Conservation (phyloP, 441 rosid genomes). For the Erodium trifolium region DNA sequence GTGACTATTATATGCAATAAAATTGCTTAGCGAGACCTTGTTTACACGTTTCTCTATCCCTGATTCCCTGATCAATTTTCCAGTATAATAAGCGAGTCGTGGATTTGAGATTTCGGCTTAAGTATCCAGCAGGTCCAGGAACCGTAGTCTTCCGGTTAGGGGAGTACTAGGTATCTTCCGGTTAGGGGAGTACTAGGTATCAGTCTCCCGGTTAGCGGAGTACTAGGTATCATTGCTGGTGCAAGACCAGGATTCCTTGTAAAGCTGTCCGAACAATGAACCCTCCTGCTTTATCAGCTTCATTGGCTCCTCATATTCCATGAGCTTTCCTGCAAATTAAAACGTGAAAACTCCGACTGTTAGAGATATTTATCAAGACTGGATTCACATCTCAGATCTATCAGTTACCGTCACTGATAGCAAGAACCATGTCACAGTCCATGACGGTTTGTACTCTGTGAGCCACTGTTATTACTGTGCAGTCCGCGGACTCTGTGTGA, state of each 20-base stretch:
- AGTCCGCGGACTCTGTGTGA: slow-evolving; percentile 58
- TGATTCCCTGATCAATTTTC: too few species aligned
- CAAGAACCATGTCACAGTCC: slow-evolving; percentile 80
- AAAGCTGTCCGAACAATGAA: slow-evolving; percentile 78
- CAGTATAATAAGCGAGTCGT: too few species aligned
- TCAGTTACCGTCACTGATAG: slow-evolving; percentile 61
- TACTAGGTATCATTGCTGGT: slow-evolving; percentile 27
- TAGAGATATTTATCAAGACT: too few species aligned
- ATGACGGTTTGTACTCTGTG: slow-evolving; percentile 33
- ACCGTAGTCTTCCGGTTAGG: too few species aligned
- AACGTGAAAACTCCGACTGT: too few species aligned
- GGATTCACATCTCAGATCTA: too few species aligned
- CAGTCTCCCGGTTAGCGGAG: not conserved
- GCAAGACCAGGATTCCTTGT: slow-evolving; percentile 88
- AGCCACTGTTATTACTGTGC: slow-evolving; percentile 81
- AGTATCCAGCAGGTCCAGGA: too few species aligned
- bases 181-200: not conserved
- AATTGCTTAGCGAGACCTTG: too few species aligned
- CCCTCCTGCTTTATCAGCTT: slow-evolving; percentile 59
- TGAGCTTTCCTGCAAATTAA: slow-evolving; percentile 44
- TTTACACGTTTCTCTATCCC: too few species aligned
- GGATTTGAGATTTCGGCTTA: too few species aligned
- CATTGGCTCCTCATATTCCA: slow-evolving; percentile 79
- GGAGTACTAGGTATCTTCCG: not conserved
- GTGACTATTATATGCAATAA: too few species aligned